Conservation (phyloP, 2,329 filamentous ascomycete species). For the Xylaria sp. region DNA sequence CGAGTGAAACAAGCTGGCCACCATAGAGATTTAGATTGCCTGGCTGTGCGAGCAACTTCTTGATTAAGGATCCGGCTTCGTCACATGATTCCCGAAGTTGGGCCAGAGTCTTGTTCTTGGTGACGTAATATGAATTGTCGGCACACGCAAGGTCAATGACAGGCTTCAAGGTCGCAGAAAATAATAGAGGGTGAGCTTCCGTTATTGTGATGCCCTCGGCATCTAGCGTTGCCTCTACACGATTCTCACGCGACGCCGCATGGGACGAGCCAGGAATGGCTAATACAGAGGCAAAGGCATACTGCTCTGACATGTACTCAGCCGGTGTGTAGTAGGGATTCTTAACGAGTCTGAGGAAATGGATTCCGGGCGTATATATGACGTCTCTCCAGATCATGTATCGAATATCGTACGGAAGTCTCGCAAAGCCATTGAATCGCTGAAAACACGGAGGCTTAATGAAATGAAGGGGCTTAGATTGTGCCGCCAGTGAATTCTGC, state of each 20-base stretch:
- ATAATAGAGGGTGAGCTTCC: too few relatives aligned
- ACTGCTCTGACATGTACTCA: background rate
- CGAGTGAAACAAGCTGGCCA: constrained; percentile 34
- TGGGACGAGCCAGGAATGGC: constrained; percentile 1
- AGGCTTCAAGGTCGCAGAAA: constrained; percentile 32
- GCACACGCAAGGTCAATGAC: constrained; percentile 31
- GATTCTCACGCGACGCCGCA: background rate
- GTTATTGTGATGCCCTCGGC: background rate
- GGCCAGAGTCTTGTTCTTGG: constrained; percentile 32
- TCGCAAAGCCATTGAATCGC: constrained; percentile 34
- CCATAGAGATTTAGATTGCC: constrained; percentile 35
- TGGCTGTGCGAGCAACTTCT: constrained; percentile 26
- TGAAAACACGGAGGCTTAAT: constrained; percentile 31
- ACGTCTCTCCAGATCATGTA: constrained; percentile 37
- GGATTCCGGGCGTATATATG: constrained; percentile 40
- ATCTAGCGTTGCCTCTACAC: background rate
- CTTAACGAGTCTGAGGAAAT: constrained; percentile 41
- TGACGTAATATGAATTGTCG: constrained; percentile 40
- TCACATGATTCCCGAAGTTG: constrained; percentile 34
- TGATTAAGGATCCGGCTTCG: constrained; percentile 33
- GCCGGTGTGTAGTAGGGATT: constrained; percentile 8
- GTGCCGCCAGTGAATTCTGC: background rate
- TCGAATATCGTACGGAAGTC: constrained; percentile 40
- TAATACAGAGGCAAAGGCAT: background rate
- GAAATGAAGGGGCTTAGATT: constrained; percentile 28